Base-by-base conservation (phyloP, 169 alveolate genomes). In the Plasmodium vivax region DNA sequence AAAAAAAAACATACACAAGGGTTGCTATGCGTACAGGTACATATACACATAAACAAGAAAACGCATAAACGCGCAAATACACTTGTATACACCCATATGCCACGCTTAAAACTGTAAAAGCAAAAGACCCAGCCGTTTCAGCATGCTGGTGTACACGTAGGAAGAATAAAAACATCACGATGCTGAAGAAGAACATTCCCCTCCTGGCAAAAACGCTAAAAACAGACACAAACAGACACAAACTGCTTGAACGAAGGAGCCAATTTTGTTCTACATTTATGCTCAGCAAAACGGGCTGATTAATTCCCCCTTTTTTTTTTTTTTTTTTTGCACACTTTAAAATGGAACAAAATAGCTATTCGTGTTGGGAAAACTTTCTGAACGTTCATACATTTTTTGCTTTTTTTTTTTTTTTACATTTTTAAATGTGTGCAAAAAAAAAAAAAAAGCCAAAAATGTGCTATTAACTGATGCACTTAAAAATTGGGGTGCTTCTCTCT, bases 231-330 rank as follows among this genome's bases (percentile, higher is more conserved):
- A 84, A 30, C 74, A 54, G 72, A 72, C 74, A 56, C 16, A 84
- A 71, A 5, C 72, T 72, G 51, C 16, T 71, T 43, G 73, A 72
- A 34, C 45, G 51, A 54, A 27, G 32, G 62, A 23, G 36, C 45
- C 32, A 87, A 87, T 7, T 62, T 51, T 87, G 51, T 87, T 87
- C 62, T 87, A 87, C 23, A 87, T 34, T 87, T 87, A 87, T 16
- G 71, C 43, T 30, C 54, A 73, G 23, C 77, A 73, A 71, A 83
- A 62, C 84, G 47, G 73, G 30, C 4, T 41, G 30, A 23, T 68
- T 23, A 68, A n/a, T 68, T 23, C 38, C 38, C n/a, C n/a, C 8
- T 32, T 58, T 71, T 62, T 74, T 85, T 77, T 75, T 74, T 79
- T 77, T 75, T 87, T 75, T 75, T 75, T 77, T 87, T 43, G 62